These are phyloP conservation scores for Westerdykella sp. DNA, from an alignment of 2,329 filamentous ascomycete species.

Conservation along the genomic window DNA sequence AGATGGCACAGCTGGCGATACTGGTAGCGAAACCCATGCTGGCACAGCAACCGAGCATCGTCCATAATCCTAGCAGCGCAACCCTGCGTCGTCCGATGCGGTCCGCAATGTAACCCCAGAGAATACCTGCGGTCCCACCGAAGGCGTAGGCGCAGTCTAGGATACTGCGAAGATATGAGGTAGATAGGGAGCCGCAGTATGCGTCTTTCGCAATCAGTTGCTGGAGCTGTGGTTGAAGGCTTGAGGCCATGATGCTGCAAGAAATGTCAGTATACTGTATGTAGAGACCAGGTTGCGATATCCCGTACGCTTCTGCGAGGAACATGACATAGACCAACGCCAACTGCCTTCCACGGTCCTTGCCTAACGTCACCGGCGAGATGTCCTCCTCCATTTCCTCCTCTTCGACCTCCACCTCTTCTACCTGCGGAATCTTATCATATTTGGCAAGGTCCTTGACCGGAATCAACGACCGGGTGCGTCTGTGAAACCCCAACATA, in stretches of 20 bases:
- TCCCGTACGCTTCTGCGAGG: slow-evolving; percentile 42
- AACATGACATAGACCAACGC: slow-evolving; percentile 43
- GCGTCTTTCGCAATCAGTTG: slow-evolving; percentile 42
- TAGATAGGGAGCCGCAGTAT: slow-evolving; percentile 41
- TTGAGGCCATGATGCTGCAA: slow-evolving; percentile 43
- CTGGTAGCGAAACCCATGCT: slow-evolving; percentile 44
- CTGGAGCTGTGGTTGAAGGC: slow-evolving; percentile 43
- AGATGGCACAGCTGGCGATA: slow-evolving; percentile 37
- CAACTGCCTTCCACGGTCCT: slow-evolving; percentile 31
- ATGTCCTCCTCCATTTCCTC: slow-evolving; percentile 23
- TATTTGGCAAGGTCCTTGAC: slow-evolving; percentile 40
- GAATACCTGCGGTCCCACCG: slow-evolving; percentile 40
- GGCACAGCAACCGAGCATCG: slow-evolving; percentile 42
- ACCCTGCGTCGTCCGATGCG: slow-evolving; percentile 40
- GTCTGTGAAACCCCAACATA: slow-evolving; percentile 42
- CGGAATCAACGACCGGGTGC: slow-evolving; percentile 39
- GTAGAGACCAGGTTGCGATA: background rate
- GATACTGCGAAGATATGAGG: slow-evolving; percentile 44
- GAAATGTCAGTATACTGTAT: background rate
- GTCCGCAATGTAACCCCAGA: slow-evolving; percentile 43
- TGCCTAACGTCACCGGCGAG: slow-evolving; percentile 12
- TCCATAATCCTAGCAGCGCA: slow-evolving; percentile 40
- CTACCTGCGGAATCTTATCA: slow-evolving; percentile 32
- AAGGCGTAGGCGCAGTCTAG: slow-evolving; percentile 46
- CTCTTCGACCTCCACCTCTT: slow-evolving; percentile 23